These are phyloP conservation scores for Xylaria hypoxylon DNA, from an alignment of 2,329 filamentous ascomycete genomes.

Conservation along the genomic window DNA sequence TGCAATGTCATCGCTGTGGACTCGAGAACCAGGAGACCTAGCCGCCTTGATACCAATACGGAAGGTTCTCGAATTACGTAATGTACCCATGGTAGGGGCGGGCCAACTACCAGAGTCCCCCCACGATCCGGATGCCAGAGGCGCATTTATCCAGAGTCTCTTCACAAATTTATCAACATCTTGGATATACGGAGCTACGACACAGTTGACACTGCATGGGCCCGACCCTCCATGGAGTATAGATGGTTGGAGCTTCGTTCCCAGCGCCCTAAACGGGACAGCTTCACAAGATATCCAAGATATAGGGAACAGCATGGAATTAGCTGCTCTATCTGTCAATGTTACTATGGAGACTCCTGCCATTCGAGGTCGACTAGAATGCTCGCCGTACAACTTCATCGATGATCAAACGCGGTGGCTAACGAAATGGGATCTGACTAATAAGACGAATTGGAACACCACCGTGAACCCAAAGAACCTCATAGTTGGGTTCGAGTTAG, in stretches of 20 bases:
- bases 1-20: slow-evolving; percentile 38
- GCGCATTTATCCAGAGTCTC: neutral
- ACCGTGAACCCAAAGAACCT: slow-evolving; percentile 17
- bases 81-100: slow-evolving; percentile 26
- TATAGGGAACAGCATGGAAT: too few relatives aligned
- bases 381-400: slow-evolving; percentile 30
- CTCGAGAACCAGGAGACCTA: slow-evolving; percentile 24
- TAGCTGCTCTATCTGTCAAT: slow-evolving; percentile 24
- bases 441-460: slow-evolving; percentile 26
- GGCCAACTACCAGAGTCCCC: too few relatives aligned
- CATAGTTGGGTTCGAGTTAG: slow-evolving; percentile 32
- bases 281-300: slow-evolving; percentile 14
- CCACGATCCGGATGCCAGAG: too few relatives aligned
- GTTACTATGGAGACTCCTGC: slow-evolving; percentile 31
- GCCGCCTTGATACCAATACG: slow-evolving; percentile 1
- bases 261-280: slow-evolving; percentile 23
- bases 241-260: slow-evolving; percentile 38
- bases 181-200: slow-evolving; percentile 38
- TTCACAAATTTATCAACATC: slow-evolving; percentile 32
- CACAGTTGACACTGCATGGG: slow-evolving; percentile 34
- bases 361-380: slow-evolving; percentile 36
- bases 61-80: slow-evolving; percentile 23
- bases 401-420: slow-evolving; percentile 28
- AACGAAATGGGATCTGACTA: slow-evolving; percentile 36
- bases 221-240: slow-evolving; percentile 36